Evolutionary conservation across 2,329 filamentous ascomycete species (phyloP), one percentile per base, ranked within the genome.

Genomic region (Venturia oleaginea): DNA sequence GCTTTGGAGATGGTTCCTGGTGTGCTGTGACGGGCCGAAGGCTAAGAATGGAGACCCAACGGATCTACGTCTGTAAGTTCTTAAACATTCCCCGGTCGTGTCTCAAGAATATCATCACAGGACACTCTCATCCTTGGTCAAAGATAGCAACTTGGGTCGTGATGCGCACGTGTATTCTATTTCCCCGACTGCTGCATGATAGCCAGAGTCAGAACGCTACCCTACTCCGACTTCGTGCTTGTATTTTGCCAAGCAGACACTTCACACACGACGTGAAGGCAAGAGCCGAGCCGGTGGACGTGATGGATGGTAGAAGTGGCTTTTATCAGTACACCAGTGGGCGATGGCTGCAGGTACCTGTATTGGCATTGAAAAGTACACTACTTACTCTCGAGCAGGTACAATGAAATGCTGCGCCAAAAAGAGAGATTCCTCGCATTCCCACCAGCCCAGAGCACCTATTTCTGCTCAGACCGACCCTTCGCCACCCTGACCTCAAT

Each of bases 401-500:
- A 68, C 59, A 72, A 72, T 46, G 70, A 72, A 62, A 8, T 34
- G 46, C 65, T 24, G 6, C 70, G 70, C 34, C 61, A 70, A 17
- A 60, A 59, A 2, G 69, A 71, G 65, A 64, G 71, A 51, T 65
- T 55, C 46, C 48, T 71, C 32, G 17, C 27, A 2, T 63, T 4
- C 64, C 61, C 2, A 65, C 54, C 38, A 65, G 60, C 19, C 62
- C 65, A 15, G 64, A 46, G 30, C 64, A 62, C 34, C 32, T 55
- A 48, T 37, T 37, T 37, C 10, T 37, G 34, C 34, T 37, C 19
- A 62, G 30, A 46, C 59, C 59, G 19, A 46, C 17, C 15, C 64
- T 76, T 40, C 71, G 73, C 30, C 74, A 77, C 63, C 72, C 73
- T 13, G 74, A 76, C 64, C 67, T 75, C n/a, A 67, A 70, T 48